Percentiles rank a stretch among this genome's conserved stretches.
Conservation (phyloP, 768 basidiomycete species). For the Basidioascus undulatus region DNA sequence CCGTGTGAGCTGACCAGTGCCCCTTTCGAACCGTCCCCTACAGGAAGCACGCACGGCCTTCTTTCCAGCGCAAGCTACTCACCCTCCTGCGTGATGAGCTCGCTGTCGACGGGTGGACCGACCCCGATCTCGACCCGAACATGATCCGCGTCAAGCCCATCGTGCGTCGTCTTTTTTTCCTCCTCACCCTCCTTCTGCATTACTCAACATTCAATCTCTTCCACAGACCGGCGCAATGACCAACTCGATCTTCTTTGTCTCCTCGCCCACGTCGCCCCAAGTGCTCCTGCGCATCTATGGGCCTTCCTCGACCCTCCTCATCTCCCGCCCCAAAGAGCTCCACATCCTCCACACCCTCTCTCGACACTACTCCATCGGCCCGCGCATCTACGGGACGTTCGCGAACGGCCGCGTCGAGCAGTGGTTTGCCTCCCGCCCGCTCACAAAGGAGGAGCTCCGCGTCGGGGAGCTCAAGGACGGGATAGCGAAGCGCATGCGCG, state of each 20-base stretch:
- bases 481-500: conserved; percentile 87
- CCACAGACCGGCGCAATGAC: conserved; percentile 68
- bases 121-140: too few relatives aligned
- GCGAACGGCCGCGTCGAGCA: conserved; percentile 87
- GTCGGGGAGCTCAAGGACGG: conserved; percentile 50
- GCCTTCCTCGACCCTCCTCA: conserved; percentile 55
- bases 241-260: conserved; percentile 91
- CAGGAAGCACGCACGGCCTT: too few relatives aligned
- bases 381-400: conserved; percentile 82
- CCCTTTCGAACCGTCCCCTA: too few relatives aligned
- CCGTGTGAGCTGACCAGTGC: too few relatives aligned
- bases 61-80: too few relatives aligned
- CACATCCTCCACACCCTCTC: conserved; percentile 73
- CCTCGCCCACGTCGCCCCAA: conserved; percentile 33
- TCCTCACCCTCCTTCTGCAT: too few relatives aligned
- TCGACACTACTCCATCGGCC: conserved; percentile 65
- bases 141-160: too few relatives aligned
- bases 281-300: conserved; percentile 83
- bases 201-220: too few relatives aligned
- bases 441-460: conserved; percentile 53
- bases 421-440: conserved; percentile 68
- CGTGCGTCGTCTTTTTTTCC: too few relatives aligned
- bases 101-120: too few relatives aligned
- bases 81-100: too few relatives aligned
- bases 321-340: conserved; percentile 68